Evolutionary conservation across 2,329 filamentous ascomycete genomes (phyloP).

Genomic region (Ophiocordyceps sinensis): DNA sequence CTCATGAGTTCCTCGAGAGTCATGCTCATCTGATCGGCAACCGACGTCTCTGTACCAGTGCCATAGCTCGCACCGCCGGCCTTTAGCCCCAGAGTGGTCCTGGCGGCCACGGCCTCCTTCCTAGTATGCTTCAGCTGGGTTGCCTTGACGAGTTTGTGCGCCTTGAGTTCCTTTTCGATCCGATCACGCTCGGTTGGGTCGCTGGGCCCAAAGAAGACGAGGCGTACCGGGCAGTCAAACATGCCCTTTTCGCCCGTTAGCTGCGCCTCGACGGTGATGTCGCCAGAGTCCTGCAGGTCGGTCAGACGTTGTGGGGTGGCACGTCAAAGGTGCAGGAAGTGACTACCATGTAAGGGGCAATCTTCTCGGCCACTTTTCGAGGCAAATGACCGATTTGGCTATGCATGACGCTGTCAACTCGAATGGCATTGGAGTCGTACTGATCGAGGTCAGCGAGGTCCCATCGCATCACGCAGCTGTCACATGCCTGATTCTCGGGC

Average conservation of each 20-base stretch:
- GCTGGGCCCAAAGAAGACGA: constrained; percentile 56
- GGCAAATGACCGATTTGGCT: constrained; percentile 70
- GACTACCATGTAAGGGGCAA: constrained; percentile 56
- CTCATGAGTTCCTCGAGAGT: constrained; percentile 50
- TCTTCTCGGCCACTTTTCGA: constrained; percentile 48
- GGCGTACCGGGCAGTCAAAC: constrained; percentile 58
- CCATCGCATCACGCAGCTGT: not conserved
- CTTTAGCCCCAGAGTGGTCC: constrained; percentile 25
- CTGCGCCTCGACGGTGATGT: constrained; percentile 52
- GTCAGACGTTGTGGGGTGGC: not conserved
- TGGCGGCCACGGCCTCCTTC: constrained; percentile 36
- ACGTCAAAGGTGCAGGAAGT: not conserved
- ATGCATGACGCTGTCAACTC: constrained; percentile 61
- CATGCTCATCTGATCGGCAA: constrained; percentile 20
- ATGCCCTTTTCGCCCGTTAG: constrained; percentile 50
- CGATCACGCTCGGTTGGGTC: constrained; percentile 34
- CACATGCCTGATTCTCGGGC: constrained; percentile 40
- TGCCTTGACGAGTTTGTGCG: constrained; percentile 46
- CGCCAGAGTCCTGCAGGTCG: constrained; percentile 32
- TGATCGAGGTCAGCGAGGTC: constrained; percentile 6
- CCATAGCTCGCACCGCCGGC: constrained; percentile 23
- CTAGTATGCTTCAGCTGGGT: constrained; percentile 41
- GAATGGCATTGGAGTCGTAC: constrained; percentile 65
- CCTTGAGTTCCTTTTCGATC: constrained; percentile 48
- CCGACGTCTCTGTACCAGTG: constrained; percentile 11